Conservation (phyloP, 805 yeast species). For the Candida mattraensis region DNA sequence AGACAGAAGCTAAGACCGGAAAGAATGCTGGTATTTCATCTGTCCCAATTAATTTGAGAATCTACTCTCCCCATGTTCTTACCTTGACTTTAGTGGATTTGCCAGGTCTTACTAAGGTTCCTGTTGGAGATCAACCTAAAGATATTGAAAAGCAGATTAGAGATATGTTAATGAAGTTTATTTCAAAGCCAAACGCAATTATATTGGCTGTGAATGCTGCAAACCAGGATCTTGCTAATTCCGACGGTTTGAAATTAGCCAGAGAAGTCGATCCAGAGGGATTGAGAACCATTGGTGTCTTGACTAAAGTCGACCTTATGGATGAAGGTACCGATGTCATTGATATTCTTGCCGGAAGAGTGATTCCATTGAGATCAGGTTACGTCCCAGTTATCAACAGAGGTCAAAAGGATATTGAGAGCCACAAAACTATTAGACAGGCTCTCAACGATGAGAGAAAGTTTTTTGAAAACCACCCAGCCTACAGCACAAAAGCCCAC, state of each 20-base stretch:
- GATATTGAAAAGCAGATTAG: slow-evolving; percentile 94
- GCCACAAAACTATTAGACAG: slow-evolving; percentile 79
- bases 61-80: slow-evolving; percentile 90
- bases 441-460: slow-evolving; percentile 80
- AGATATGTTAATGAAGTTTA: slow-evolving; percentile 89
- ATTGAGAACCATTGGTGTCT: slow-evolving; percentile 90
- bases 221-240: slow-evolving; percentile 94
- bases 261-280: slow-evolving; percentile 99
- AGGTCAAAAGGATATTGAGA: slow-evolving; percentile 95
- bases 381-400: slow-evolving; percentile 96
- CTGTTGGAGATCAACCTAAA: slow-evolving; percentile 98
- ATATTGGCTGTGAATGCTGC: slow-evolving; percentile 94
- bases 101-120: slow-evolving; percentile 97
- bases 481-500: slow-evolving; percentile 89
- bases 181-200: slow-evolving; percentile 93
- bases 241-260: slow-evolving; percentile 94
- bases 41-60: slow-evolving; percentile 88
- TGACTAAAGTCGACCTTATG: slow-evolving; percentile 96
- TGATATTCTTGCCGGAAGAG: slow-evolving; percentile 93
- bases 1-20: slow-evolving; percentile 83
- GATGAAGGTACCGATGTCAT: slow-evolving; percentile 97
- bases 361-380: slow-evolving; percentile 92
- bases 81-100: slow-evolving; percentile 93
- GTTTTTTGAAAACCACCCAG: slow-evolving; percentile 85
- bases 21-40: slow-evolving; percentile 87